These are phyloP conservation scores for Silene coronaria DNA, from an alignment of 179 eudicot species.

Conservation along the genomic window DNA sequence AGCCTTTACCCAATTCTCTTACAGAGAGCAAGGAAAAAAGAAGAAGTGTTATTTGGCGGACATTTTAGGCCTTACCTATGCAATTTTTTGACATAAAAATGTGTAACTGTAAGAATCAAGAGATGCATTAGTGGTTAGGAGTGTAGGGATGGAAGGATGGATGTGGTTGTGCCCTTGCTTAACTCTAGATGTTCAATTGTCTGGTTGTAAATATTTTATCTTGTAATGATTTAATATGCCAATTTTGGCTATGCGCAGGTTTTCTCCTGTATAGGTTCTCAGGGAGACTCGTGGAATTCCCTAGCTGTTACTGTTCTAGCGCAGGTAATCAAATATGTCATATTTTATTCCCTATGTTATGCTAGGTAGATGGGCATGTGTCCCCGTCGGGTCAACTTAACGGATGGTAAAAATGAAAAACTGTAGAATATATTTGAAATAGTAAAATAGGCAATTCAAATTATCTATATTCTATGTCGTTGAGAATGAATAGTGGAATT, in stretches of 20 bases:
- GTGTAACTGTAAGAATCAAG: not conserved
- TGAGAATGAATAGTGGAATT: not conserved
- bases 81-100: not conserved
- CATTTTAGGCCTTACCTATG: not conserved
- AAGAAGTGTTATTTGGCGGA: not conserved
- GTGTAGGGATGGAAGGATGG: constrained; percentile 3
- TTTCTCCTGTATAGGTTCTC: constrained; percentile 52
- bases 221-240: constrained; percentile 8
- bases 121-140: not conserved
- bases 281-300: constrained; percentile 70
- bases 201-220: not conserved
- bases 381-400: not conserved
- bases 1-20: not conserved
- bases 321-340: constrained; percentile 46
- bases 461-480: not conserved
- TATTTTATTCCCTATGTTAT: not conserved
- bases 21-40: not conserved
- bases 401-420: not conserved
- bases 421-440: not conserved
- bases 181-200: not conserved
- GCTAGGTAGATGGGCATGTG: not conserved
- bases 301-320: constrained; percentile 67
- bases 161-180: not conserved
- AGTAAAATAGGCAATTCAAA: not conserved
- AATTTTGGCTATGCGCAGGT: constrained; percentile 51